Conservation (phyloP, 2,329 filamentous ascomycete species). For the Neonectria neomacrospora region DNA sequence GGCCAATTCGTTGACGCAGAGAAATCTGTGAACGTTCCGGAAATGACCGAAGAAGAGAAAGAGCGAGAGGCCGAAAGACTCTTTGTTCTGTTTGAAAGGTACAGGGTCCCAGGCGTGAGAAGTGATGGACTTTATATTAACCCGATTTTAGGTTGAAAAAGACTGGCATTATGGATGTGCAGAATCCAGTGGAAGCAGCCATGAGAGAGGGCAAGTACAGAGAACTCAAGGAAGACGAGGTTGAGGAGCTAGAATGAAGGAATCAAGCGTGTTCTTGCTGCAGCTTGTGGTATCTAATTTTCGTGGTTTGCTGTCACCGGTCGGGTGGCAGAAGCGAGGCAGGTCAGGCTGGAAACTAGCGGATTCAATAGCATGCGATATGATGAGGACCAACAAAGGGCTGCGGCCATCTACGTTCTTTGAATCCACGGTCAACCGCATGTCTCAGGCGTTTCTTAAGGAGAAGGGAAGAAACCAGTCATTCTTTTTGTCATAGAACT, state of each 20-base stretch:
- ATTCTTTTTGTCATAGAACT: background rate
- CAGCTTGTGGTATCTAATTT: background rate
- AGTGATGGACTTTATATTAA: conserved; percentile 29
- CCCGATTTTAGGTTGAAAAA: conserved; percentile 65
- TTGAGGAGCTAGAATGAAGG: conserved; percentile 55
- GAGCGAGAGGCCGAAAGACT: conserved; percentile 89
- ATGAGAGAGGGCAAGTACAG: conserved; percentile 76
- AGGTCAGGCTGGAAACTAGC: background rate
- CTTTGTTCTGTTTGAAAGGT: conserved; percentile 92
- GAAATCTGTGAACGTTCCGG: conserved; percentile 65
- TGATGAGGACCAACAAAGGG: background rate
- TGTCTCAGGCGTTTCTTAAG: background rate
- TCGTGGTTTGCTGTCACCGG: background rate
- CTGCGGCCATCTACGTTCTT: background rate
- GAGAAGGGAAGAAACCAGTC: background rate
- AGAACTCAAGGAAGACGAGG: conserved; percentile 69
- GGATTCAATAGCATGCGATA: background rate
- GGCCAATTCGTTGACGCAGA: conserved; percentile 82
- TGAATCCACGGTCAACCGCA: background rate
- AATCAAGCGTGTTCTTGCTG: background rate
- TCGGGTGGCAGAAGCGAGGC: background rate
- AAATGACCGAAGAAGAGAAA: conserved; percentile 93
- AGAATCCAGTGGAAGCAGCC: conserved; percentile 81
- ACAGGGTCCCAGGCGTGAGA: conserved; percentile 35
- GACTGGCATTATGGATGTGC: conserved; percentile 79